Percentiles rank a stretch among this genome's conserved stretches.
Conservation (phyloP, 208 protist genomes). For the Wallacemonas sp. region DNA sequence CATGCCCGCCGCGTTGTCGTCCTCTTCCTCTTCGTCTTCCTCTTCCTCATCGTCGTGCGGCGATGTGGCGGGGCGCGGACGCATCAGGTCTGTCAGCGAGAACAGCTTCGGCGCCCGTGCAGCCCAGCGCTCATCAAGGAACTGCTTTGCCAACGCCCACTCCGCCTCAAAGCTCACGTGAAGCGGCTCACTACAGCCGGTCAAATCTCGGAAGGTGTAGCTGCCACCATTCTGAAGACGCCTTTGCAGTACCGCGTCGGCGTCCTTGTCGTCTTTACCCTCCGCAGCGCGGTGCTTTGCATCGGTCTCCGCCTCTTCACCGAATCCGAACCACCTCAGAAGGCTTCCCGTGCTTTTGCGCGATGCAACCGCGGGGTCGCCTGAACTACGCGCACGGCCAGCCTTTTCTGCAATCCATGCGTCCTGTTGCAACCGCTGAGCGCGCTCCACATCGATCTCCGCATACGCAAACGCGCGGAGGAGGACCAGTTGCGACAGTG, state of each 20-base stretch:
- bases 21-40: too few species aligned
- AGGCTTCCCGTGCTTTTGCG: neutral
- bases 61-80: too few species aligned
- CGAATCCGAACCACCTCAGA: conserved; percentile 24
- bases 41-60: too few species aligned
- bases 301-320: neutral
- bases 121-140: conserved; percentile 14
- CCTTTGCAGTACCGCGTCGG: neutral
- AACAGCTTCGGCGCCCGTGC: neutral
- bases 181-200: neutral
- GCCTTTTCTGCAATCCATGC: conserved; percentile 34
- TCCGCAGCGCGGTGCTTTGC: neutral
- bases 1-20: too few species aligned
- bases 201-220: neutral
- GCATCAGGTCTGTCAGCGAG: too few species aligned
- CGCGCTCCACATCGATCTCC: conserved; percentile 52
- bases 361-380: neutral
- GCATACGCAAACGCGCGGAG: conserved; percentile 70
- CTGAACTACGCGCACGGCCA: neutral
- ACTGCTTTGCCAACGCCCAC: conserved; percentile 23
- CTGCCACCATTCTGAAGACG: neutral
- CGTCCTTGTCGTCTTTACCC: neutral
- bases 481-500: conserved; percentile 73
- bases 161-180: conserved; percentile 20
- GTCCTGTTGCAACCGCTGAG: conserved; percentile 38